These are phyloP conservation scores for Nadsonia fulvescens DNA, from an alignment of 805 yeast species.

Conservation along the genomic window DNA sequence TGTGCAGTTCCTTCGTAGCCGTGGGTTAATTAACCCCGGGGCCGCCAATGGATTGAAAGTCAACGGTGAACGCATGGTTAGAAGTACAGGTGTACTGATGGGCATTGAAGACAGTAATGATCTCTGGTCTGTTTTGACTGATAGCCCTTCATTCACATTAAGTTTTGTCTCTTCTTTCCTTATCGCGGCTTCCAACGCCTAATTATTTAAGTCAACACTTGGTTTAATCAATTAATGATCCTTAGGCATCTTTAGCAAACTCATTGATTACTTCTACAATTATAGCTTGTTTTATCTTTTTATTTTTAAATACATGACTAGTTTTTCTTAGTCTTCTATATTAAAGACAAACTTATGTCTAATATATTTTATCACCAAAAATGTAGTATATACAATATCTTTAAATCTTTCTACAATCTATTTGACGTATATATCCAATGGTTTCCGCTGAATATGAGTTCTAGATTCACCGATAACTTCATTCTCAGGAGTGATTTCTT, in stretches of 20 bases:
- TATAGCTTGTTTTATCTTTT: background rate
- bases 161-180: conserved; percentile 28
- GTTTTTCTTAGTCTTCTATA: background rate
- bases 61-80: no score
- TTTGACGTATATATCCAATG: conserved; percentile 10
- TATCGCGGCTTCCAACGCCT: conserved; percentile 18
- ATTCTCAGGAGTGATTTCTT: conserved; percentile 19
- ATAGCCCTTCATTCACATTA: conserved; percentile 45
- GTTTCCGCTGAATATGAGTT: conserved; percentile 9
- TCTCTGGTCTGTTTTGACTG: no score
- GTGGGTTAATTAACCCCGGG: no score
- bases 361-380: background rate
- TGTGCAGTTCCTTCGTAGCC: conserved; percentile 35
- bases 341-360: background rate
- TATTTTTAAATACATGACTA: background rate
- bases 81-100: no score
- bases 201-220: background rate
- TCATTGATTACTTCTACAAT: conserved; percentile 1
- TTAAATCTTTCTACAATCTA: background rate
- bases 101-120: no score
- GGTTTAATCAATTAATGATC: background rate
- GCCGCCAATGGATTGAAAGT: no score
- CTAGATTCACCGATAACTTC: conserved; percentile 10
- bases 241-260: background rate
- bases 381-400: background rate